Evolutionary conservation across 208 protist species (phyloP).

Genomic region (Polymyxa betae): DNA sequence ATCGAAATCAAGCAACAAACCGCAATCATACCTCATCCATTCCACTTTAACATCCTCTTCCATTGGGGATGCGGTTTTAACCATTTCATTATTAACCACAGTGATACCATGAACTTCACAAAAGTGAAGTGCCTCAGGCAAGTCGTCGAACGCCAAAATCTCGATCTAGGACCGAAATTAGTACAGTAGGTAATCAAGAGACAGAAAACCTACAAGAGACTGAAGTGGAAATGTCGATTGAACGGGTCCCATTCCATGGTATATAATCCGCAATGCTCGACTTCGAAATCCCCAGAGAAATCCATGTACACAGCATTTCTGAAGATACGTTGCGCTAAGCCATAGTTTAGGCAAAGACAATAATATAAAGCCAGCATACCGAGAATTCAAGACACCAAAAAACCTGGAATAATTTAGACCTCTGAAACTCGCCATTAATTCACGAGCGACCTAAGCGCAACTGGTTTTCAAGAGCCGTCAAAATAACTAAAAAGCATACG

Average conservation of each 20-base stretch:
- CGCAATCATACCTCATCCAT: background rate
- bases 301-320: constrained; percentile 32
- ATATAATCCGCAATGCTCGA: background rate
- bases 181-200: background rate
- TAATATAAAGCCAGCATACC: background rate
- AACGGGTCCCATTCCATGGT: background rate
- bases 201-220: background rate
- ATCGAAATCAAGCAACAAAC: background rate
- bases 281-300: constrained; percentile 41
- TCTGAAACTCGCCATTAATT: constrained; percentile 10
- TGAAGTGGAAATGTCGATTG: background rate
- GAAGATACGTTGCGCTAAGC: constrained; percentile 27
- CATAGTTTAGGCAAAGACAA: background rate
- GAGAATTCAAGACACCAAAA: background rate
- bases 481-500: background rate
- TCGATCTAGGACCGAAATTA: background rate
- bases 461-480: background rate
- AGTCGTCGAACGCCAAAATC: constrained; percentile 2
- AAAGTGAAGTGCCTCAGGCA: background rate
- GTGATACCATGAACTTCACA: constrained; percentile 10
- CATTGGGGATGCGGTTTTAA: background rate
- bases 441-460: constrained; percentile 11
- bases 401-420: background rate
- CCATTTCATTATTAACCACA: background rate
- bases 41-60: background rate